Percentiles rank a stretch among this genome's conserved stretches.
Evolutionary conservation across 257 asterid genomes (phyloP).

Genomic region (Mitragyna speciosa): DNA sequence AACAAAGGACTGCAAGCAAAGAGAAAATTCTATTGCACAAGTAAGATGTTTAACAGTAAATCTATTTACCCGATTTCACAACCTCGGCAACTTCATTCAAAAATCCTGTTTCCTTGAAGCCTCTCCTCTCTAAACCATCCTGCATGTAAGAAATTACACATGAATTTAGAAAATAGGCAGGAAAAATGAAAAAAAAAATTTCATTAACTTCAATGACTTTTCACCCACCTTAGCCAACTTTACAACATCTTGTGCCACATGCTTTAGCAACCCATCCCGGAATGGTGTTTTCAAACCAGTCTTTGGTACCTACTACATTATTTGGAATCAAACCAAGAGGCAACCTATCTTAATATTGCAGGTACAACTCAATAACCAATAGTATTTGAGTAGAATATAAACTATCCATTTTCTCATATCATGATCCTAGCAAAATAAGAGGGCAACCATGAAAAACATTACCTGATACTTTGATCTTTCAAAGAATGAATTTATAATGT

Average conservation of each 20-base stretch:
- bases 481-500: not conserved
- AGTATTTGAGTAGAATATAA: not conserved
- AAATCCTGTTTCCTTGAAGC: conserved; percentile 89
- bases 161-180: not conserved
- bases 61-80: conserved; percentile 61
- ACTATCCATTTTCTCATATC: not conserved
- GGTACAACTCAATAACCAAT: not conserved
- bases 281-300: conserved; percentile 90
- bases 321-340: conserved; percentile 3
- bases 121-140: conserved; percentile 98
- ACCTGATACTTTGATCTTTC: not conserved
- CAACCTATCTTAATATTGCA: not conserved
- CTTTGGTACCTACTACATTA: conserved; percentile 62
- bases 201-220: not conserved
- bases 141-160: conserved; percentile 27
- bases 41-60: not conserved
- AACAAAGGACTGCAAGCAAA: not conserved
- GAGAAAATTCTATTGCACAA: not conserved
- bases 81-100: conserved; percentile 84
- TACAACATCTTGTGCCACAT: conserved; percentile 87
- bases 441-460: not conserved
- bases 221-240: conserved; percentile 59
- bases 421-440: not conserved
- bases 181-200: not conserved
- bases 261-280: conserved; percentile 96